Base-by-base conservation (phyloP, 345 rosid species). In the Odontarrhena argentea region DNA sequence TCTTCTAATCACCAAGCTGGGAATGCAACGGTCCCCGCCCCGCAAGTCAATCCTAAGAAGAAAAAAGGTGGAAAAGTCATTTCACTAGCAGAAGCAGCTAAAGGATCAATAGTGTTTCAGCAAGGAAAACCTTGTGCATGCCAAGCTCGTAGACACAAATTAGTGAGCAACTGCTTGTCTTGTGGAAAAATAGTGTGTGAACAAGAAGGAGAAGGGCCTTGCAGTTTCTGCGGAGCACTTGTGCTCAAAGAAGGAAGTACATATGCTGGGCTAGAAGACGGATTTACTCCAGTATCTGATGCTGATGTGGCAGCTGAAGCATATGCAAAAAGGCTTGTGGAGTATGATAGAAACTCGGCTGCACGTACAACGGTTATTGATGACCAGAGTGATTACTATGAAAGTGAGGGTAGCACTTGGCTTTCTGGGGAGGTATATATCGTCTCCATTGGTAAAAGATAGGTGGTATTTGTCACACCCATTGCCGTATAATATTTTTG, bases 141-240 rank as follows among this genome's bases (percentile, higher is more conserved):
- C 79, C 99, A 91, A 79, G 97, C 99, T 44, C 95, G 91, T 43
- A 79, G 65, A 55, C 99, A 94, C 74, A 77, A 61, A 51, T 65
- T 91, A 78, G 81, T 94, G 49, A 84, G 96, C 89, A 94, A 94
- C 81, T 94, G 99, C 69, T 81, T 94, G 70, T 91, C 97, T 4
- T 94, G 99, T 76, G 99, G 99, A 55, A 94, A 91, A 81, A 87
- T 94, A 46, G 95, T 91, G 47, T 94, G 97, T 35, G 97, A 94
- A 73, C 99, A 94, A 81, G 95, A 91, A 76, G 97, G 99, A 50
- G 93, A 94, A 78, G 97, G 99, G 56, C 97, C 92, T 43, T 93
- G 97, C 74, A 79, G 69, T 59, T 91, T 87, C 57, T 94, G 96
- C 2, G 91, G 97, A 64, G 87, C 95, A 22, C 95, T 92, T 60